Evolutionary conservation across 306 rosid species (phyloP), one percentile per base, ranked within the genome.

Genomic region (Lathyrus oleraceus): DNA sequence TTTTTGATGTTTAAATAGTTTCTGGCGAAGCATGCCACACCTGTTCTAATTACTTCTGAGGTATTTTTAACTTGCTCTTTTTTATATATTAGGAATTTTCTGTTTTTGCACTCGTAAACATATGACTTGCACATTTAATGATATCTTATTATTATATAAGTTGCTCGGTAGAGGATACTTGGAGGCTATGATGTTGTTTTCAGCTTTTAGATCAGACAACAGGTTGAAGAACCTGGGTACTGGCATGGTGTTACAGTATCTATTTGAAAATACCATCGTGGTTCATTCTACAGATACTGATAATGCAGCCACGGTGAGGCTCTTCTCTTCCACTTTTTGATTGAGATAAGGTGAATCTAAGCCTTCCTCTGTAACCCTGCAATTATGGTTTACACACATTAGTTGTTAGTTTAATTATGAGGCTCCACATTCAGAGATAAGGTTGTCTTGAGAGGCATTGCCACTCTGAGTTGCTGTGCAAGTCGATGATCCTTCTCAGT

Each of bases 331-430:
- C 40, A 32, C 67, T 27, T 39, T 1, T 54, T 65, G 65, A 13
- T 61, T 61, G 40, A 38, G 58, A 59, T 25, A 68, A 48, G 48
- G 14, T 21, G 63, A 76, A 76, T 61, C 58, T 69, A 70, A 69
- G 75, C 70, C 75, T 69, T 43, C 2, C 32, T 27, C 42, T 3
- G 68, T 6, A 39, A 10, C 66, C 16, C 35, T 19, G 19, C 5
- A 10, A 6, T 5, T 13, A 38, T 2, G 51, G 67, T 62, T 39
- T 39, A 10, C 30, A 35, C 17, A 48, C 62, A 36, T 51, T 25
- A 36, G 28, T 61, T 13, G 47, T 47, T 76, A 76, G 75, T 76
- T 75, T 69, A 76, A 69, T 70, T 76, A 17, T 60, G 80, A 76
- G 75, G 70, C 75, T 68, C 2, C 47, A 12, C 66, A 4, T 70